Evolutionary conservation across 352 stramenopile species (phyloP).

Genomic region (Phytopythium helicoides): DNA sequence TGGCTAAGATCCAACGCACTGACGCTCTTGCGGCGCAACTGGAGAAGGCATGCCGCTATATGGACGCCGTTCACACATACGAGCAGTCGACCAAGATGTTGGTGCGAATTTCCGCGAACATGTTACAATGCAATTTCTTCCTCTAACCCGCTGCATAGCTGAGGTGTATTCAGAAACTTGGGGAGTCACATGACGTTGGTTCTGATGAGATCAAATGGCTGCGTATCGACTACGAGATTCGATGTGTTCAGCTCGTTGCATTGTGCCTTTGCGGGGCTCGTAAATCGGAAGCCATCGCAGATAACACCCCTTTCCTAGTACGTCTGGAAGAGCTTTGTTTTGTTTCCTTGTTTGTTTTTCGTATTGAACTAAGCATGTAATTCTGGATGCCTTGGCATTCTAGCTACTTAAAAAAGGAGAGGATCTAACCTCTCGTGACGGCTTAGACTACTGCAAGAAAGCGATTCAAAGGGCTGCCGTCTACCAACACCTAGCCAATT

Average conservation of each 20-base stretch:
- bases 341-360: background rate
- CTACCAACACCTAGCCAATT: slow-evolving; percentile 60
- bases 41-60: slow-evolving; percentile 56
- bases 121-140: too few species aligned
- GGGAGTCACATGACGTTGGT: slow-evolving; percentile 40
- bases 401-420: slow-evolving; percentile 69
- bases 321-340: background rate
- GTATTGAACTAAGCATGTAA: too few species aligned
- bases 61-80: slow-evolving; percentile 72
- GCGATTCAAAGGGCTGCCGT: slow-evolving; percentile 52
- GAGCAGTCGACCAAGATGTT: slow-evolving; percentile 73
- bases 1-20: slow-evolving; percentile 60
- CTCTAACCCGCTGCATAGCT: slow-evolving; percentile 21
- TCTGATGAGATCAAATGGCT: slow-evolving; percentile 64
- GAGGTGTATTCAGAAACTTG: slow-evolving; percentile 64
- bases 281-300: slow-evolving; percentile 31
- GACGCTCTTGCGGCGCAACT: slow-evolving; percentile 58
- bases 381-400: background rate
- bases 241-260: slow-evolving; percentile 67
- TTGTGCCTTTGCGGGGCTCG: slow-evolving; percentile 63
- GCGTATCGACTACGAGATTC: slow-evolving; percentile 72
- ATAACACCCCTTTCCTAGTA: slow-evolving; percentile 71
- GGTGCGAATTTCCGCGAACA: slow-evolving; percentile 16
- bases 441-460: slow-evolving; percentile 67
- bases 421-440: slow-evolving; percentile 51